Evolutionary conservation across 1,284 basidiomycete species (phyloP).

Genomic region (Fomitiporia mediterranea): DNA sequence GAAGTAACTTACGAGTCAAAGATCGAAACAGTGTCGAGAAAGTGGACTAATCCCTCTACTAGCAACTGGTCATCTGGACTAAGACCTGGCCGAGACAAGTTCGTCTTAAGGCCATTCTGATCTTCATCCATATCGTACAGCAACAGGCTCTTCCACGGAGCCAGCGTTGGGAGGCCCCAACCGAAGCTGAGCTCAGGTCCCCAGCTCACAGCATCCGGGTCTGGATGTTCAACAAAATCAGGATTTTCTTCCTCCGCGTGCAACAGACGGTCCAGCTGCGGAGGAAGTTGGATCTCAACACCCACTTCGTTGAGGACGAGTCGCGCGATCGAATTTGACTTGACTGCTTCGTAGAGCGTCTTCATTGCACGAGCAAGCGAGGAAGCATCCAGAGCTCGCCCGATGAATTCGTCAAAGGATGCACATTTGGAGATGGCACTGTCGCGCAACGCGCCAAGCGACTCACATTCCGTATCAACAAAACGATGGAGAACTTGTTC

Average conservation of each 20-base stretch:
- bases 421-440: slow-evolving; percentile 42
- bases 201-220: slow-evolving; percentile 58
- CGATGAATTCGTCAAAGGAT: slow-evolving; percentile 49
- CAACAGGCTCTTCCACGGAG: slow-evolving; percentile 92
- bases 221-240: slow-evolving; percentile 39
- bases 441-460: slow-evolving; percentile 65
- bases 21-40: slow-evolving; percentile 57
- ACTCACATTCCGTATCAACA: slow-evolving; percentile 73
- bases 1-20: slow-evolving; percentile 37
- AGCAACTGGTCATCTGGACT: slow-evolving; percentile 59
- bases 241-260: slow-evolving; percentile 51
- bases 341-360: slow-evolving; percentile 69
- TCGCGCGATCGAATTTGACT: slow-evolving; percentile 65
- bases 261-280: slow-evolving; percentile 63
- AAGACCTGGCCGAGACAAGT: slow-evolving; percentile 54
- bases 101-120: slow-evolving; percentile 58
- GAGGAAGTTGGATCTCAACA: slow-evolving; percentile 78
- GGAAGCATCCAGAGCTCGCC: slow-evolving; percentile 57
- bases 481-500: slow-evolving; percentile 82
- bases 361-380: slow-evolving; percentile 75
- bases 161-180: slow-evolving; percentile 67
- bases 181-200: slow-evolving; percentile 64
- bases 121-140: slow-evolving; percentile 57
- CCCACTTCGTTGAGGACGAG: slow-evolving; percentile 72
- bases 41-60: slow-evolving; percentile 64